phyloP scores from a whole-genome alignment of 805 yeast species.

The Yarrowia hollandica region DNA sequence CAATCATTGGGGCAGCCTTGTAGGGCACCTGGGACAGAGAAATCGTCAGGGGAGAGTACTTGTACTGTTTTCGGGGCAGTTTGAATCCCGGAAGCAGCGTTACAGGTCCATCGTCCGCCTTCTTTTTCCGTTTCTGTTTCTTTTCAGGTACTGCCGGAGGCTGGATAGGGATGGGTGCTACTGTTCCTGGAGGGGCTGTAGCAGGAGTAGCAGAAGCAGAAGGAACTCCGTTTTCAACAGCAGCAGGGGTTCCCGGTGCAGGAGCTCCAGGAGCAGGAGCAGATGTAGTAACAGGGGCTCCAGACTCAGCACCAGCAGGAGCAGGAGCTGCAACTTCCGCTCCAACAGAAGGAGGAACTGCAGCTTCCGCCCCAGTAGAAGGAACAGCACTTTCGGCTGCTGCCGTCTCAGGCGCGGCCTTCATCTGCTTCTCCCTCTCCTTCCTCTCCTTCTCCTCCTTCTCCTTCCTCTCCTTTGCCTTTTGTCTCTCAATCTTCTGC shows the following conservation, averaged over 20 bases:
- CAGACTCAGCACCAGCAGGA: background rate
- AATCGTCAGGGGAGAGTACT: constrained; percentile 13
- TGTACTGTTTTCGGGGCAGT: constrained; percentile 18
- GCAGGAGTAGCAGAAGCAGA: background rate
- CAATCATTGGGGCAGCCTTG: constrained; percentile 27
- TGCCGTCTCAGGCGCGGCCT: constrained; percentile 5
- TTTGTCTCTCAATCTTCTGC: constrained; percentile 35
- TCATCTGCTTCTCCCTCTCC: constrained; percentile 38
- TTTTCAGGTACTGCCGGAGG: background rate
- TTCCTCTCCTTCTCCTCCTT: constrained; percentile 36
- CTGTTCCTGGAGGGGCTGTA: background rate
- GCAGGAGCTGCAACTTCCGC: no score
- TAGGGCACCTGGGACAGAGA: constrained; percentile 5
- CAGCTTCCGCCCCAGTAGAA: no score
- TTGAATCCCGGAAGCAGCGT: constrained; percentile 9
- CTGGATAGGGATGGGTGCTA: background rate
- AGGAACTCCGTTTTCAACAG: no score
- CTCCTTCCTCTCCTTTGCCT: constrained; percentile 33
- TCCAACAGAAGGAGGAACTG: no score
- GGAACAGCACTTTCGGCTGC: no score
- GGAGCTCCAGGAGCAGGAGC: background rate
- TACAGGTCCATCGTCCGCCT: constrained; percentile 27
- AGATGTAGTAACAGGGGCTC: background rate
- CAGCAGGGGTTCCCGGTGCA: no score
- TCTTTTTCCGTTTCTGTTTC: constrained; percentile 25